phyloP scores from a whole-genome alignment of 139 green algal species.

The Micractinium conductrix region DNA sequence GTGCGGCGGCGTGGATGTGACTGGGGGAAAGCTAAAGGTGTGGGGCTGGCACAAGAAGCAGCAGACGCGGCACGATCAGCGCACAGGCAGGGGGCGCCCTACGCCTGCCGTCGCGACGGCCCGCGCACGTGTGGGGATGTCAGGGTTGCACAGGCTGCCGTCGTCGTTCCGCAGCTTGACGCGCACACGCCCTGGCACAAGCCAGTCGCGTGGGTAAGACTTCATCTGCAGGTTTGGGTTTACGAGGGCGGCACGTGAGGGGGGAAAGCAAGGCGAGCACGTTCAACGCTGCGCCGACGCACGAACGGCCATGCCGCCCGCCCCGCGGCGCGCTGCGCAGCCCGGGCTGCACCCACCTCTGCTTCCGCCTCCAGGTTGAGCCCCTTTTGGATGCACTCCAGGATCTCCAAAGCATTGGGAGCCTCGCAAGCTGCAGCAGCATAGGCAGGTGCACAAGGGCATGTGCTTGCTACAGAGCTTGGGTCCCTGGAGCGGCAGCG shows the following conservation, averaged over 20 bases:
- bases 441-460: not conserved
- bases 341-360: not conserved
- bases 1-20: conserved; percentile 27
- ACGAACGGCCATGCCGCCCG: too few relatives aligned
- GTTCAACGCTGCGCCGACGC: too few relatives aligned
- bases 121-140: conserved; percentile 50
- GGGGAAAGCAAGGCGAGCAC: not conserved
- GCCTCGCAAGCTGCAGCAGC: conserved; percentile 55
- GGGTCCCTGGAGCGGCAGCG: too few relatives aligned
- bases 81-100: too few relatives aligned
- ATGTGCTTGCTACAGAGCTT: too few relatives aligned
- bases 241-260: not conserved
- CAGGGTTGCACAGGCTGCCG: conserved; percentile 54
- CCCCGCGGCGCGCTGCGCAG: too few relatives aligned
- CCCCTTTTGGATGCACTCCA: conserved; percentile 51
- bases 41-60: not conserved
- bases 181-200: conserved; percentile 57
- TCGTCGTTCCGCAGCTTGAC: conserved; percentile 62
- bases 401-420: conserved; percentile 60
- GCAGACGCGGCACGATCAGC: not conserved
- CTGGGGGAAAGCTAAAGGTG: not conserved
- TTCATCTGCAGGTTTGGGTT: conserved; percentile 54
- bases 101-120: too few relatives aligned
- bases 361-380: conserved; percentile 28
- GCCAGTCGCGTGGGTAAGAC: conserved; percentile 66